phyloP scores from a whole-genome alignment of 495 filamentous ascomycete species.

The Penicillium robsamsonii region DNA sequence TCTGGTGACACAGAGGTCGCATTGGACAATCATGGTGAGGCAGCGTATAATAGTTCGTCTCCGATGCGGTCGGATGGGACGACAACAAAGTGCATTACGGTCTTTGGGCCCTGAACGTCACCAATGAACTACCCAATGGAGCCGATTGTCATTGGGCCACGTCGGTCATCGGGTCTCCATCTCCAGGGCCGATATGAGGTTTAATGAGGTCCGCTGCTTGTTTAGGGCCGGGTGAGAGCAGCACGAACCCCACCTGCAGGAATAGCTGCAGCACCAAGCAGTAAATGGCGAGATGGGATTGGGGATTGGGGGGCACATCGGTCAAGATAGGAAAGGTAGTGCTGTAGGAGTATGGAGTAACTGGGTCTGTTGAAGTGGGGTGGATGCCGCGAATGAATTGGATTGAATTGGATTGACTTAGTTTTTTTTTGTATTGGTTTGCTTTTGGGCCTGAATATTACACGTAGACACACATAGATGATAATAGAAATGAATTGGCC shows the following conservation, averaged over 20 bases:
- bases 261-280: constrained; percentile 25
- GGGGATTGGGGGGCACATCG: constrained; percentile 14
- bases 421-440: constrained; percentile 10
- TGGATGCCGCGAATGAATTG: constrained; percentile 19
- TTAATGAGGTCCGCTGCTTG: constrained; percentile 26
- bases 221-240: constrained; percentile 35
- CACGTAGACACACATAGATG: constrained; percentile 8
- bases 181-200: constrained; percentile 21
- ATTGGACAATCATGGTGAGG: constrained; percentile 38
- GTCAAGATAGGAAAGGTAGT: constrained; percentile 26
- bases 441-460: not conserved
- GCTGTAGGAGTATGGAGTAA: constrained; percentile 26
- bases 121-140: constrained; percentile 37
- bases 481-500: constrained; percentile 7
- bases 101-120: constrained; percentile 39
- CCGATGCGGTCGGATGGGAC: constrained; percentile 33
- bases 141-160: constrained; percentile 43
- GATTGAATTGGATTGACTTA: constrained; percentile 7
- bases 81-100: constrained; percentile 27
- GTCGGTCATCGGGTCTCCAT: constrained; percentile 31
- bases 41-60: constrained; percentile 43
- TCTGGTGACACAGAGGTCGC: constrained; percentile 20
- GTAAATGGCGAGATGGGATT: constrained; percentile 21
- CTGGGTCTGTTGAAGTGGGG: constrained; percentile 24
- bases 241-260: constrained; percentile 27